Percentiles rank a stretch among this genome's conserved stretches.
Evolutionary conservation across 768 basidiomycete species (phyloP).

Genomic region (Agaricus subrufescens): DNA sequence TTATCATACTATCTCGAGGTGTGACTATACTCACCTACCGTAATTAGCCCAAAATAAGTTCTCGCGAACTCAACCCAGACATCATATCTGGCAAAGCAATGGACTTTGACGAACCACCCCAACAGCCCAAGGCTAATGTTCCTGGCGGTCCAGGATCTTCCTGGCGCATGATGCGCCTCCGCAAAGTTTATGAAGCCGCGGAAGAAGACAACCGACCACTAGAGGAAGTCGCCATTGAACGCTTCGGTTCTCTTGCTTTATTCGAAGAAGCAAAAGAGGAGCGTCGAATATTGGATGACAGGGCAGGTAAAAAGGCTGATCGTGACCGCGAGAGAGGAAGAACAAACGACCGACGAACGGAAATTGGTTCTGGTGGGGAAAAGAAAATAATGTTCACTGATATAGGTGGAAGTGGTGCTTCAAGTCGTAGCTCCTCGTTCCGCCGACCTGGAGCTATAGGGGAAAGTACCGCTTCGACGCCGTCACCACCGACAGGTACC

Average conservation of each 20-base stretch:
- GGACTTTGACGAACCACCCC: conserved; percentile 31
- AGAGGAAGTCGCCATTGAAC: conserved; percentile 80
- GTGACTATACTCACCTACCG: conserved; percentile 3
- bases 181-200: conserved; percentile 83
- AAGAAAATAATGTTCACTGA: conserved; percentile 70
- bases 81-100: conserved; percentile 40
- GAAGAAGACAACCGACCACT: conserved; percentile 74
- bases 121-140: conserved; percentile 43
- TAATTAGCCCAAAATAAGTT: conserved; percentile 54
- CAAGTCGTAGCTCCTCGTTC: conserved; percentile 85
- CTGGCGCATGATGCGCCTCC: conserved; percentile 98
- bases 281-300: conserved; percentile 77
- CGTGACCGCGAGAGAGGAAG: conserved; percentile 30
- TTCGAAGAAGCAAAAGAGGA: conserved; percentile 92
- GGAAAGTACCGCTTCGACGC: conserved; percentile 54
- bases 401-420: conserved; percentile 51
- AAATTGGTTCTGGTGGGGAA: conserved; percentile 33
- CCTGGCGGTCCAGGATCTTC: conserved; percentile 91
- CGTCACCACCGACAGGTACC: conserved; percentile 44
- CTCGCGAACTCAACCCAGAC: conserved; percentile 58
- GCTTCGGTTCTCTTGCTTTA: conserved; percentile 80
- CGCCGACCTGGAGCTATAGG: conserved; percentile 66
- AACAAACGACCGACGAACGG: conserved; percentile 24
- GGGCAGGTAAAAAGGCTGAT: conserved; percentile 50
- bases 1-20: not conserved